These are phyloP conservation scores for Taiwanofungus camphoratus DNA, from an alignment of 1,284 basidiomycete genomes.

Conservation along the genomic window DNA sequence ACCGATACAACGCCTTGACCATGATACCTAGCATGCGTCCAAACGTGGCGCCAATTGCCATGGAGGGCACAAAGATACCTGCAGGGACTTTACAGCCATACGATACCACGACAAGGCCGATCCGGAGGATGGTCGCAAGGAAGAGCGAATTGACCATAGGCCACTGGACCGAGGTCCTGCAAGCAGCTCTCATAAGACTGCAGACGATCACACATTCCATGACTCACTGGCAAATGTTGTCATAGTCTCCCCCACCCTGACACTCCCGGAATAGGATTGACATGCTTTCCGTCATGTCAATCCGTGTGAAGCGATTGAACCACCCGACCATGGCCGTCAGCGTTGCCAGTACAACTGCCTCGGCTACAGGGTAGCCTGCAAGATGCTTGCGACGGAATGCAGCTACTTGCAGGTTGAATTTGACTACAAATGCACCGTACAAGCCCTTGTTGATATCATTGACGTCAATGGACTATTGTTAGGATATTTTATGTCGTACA, in stretches of 20 bases:
- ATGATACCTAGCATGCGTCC: constrained; percentile 94
- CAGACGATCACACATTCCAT: neutral
- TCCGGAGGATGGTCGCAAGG: constrained; percentile 86
- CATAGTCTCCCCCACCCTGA: constrained; percentile 88
- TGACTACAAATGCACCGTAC: constrained; percentile 96
- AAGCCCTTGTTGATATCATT: constrained; percentile 58
- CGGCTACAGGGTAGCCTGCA: constrained; percentile 77
- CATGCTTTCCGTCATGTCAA: constrained; percentile 98
- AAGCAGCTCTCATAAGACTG: neutral
- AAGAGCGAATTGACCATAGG: constrained; percentile 89
- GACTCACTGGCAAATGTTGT: constrained; percentile 90
- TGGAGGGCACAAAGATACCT: constrained; percentile 96
- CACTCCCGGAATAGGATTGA: constrained; percentile 97
- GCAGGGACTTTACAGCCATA: constrained; percentile 97
- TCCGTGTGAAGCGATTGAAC: constrained; percentile 90
- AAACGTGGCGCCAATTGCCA: constrained; percentile 96
- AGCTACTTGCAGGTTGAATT: constrained; percentile 94
- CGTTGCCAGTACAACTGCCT: constrained; percentile 84
- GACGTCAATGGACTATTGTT: no score
- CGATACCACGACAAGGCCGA: constrained; percentile 83
- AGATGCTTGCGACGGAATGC: constrained; percentile 91
- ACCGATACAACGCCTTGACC: constrained; percentile 90
- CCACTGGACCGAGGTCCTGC: constrained; percentile 88
- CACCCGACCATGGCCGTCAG: constrained; percentile 92
- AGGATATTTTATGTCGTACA: constrained; percentile 21